Percentiles rank a stretch among this genome's conserved stretches.
Evolutionary conservation across 2,329 filamentous ascomycete genomes (phyloP).

Genomic region (Leptographium procerum): DNA sequence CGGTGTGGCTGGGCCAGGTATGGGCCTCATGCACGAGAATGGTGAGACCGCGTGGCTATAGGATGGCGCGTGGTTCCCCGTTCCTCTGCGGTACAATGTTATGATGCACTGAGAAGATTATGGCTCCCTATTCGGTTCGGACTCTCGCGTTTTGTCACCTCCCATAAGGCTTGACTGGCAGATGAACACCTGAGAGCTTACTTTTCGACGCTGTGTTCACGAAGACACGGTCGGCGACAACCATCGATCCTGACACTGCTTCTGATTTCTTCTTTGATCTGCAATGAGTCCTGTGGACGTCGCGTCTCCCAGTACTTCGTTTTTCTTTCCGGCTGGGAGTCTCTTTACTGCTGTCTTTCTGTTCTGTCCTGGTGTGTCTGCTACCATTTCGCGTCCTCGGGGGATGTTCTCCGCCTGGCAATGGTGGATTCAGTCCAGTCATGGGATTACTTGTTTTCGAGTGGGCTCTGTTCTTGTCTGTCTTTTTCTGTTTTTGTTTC

Average conservation of each 20-base stretch:
- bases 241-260: not conserved
- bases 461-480: not conserved
- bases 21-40: conserved; percentile 13
- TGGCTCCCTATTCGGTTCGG: no score
- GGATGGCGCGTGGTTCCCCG: conserved; percentile 9
- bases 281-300: not conserved
- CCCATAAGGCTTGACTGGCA: not conserved
- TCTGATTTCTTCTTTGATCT: not conserved
- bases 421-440: not conserved
- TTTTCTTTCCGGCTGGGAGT: not conserved
- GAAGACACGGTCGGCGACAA: not conserved
- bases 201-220: not conserved
- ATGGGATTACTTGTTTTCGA: not conserved
- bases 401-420: not conserved
- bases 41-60: conserved; percentile 17
- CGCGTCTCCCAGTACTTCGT: not conserved
- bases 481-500: not conserved
- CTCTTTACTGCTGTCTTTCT: conserved; percentile 4
- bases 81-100: conserved; percentile 4
- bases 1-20: conserved; percentile 9
- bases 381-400: conserved; percentile 1
- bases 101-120: not conserved
- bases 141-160: not conserved
- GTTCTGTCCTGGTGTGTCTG: conserved; percentile 10
- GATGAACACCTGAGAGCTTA: not conserved